Percentiles rank a stretch among this genome's conserved stretches.
phyloP scores from a whole-genome alignment of 2,329 filamentous ascomycete genomes.

The Alternaria hordeiaustralica region DNA sequence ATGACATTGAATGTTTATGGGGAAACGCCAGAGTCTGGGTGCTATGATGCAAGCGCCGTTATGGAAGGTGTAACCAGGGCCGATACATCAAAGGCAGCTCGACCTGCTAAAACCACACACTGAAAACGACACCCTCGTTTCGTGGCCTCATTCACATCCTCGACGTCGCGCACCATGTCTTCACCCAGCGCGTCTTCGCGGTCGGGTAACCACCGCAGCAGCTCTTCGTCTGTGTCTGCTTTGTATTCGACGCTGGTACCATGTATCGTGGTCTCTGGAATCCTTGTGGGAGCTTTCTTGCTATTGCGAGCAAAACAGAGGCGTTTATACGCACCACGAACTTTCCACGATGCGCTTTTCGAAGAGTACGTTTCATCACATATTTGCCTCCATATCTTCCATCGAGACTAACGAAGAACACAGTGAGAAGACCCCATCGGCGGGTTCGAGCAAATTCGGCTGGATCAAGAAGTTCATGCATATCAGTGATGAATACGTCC shows the following conservation, averaged over 20 bases:
- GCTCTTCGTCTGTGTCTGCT: slow-evolving; percentile 49
- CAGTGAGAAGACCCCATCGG: slow-evolving; percentile 51
- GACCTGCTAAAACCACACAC: neutral
- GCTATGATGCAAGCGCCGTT: slow-evolving; percentile 2
- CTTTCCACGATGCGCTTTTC: slow-evolving; percentile 52
- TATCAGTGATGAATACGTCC: slow-evolving; percentile 54
- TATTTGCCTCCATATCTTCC: rapidly evolving
- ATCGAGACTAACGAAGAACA: slow-evolving; percentile 30
- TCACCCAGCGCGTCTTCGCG: neutral
- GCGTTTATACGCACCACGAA: slow-evolving; percentile 54
- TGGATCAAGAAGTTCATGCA: slow-evolving; percentile 58
- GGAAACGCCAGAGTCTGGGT: neutral
- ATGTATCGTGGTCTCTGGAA: slow-evolving; percentile 31
- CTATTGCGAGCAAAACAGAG: slow-evolving; percentile 52
- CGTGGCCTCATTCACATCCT: neutral
- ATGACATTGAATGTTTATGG: neutral
- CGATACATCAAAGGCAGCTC: neutral
- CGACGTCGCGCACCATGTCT: neutral
- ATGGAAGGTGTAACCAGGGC: neutral
- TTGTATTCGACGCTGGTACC: slow-evolving; percentile 46
- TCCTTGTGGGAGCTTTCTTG: slow-evolving; percentile 48
- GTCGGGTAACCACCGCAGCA: neutral
- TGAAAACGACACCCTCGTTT: neutral
- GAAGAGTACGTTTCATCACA: slow-evolving; percentile 23
- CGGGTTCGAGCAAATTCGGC: slow-evolving; percentile 55